Base-by-base conservation (phyloP, 257 asterid species). In the Primulina tabacum region DNA sequence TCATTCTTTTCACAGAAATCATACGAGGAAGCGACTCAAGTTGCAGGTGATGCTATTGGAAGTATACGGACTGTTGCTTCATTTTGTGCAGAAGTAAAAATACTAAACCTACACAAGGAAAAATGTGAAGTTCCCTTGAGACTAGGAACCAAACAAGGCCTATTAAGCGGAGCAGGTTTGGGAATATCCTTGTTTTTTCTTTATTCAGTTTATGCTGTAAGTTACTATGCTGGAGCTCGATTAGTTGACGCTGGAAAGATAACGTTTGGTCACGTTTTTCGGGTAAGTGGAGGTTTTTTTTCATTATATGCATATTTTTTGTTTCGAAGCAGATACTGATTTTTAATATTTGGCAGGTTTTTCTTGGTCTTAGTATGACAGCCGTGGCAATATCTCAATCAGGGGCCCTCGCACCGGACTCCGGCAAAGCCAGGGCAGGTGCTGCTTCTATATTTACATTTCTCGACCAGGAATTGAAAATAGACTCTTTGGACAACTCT, bases 51-150 rank as follows among this genome's bases (percentile, higher is more conserved):
- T 64, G 93, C 92, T 21, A 82, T 88, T 4, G 86, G 89, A 50
- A 86, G 82, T 57, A 88, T 88, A 5, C 76, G 92, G 61, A 88
- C 96, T 5, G 83, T 90, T 57, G 88, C 96, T 71, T 87, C 97
- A 0, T 86, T 88, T 62, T 79, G 86, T 60, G 92, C 97, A 0
- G 97, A 90, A 59, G 86, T 83, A 58, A 85, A 82, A 68, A 89
- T 88, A 33, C 67, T 87, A 59, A 67, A 74, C 64, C 69, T 85
- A 30, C 87, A 90, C 78, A 58, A 69, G 67, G 73, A 76, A 20
- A 88, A 85, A 67, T 90, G 90, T 33, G 76, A 64, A 56, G 75
- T 28, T 9, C 90, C 96, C 0, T 66, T 79, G 21, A 81, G 53
- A 81, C 33, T 76, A 66, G 85, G 86, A 65, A 73, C 65, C 4